Evolutionary conservation across 805 yeast species (phyloP).

Genomic region (Candida nanaspora): DNA sequence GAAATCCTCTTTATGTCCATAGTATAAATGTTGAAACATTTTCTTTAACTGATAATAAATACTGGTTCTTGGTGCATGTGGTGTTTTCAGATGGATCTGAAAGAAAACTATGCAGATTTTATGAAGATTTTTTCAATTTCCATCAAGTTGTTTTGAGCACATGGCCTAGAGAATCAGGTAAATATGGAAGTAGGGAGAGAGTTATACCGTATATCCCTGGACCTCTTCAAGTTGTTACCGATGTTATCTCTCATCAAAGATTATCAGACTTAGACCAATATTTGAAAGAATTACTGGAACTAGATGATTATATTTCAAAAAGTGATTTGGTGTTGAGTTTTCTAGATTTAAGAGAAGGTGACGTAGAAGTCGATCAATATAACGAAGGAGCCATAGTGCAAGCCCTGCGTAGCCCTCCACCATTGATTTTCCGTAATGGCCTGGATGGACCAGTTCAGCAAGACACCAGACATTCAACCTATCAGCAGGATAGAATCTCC

Average conservation of each 20-base stretch:
- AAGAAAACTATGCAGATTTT: slow-evolving; percentile 75
- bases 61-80: slow-evolving; percentile 77
- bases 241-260: slow-evolving; percentile 48
- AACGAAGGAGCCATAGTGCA: slow-evolving; percentile 16
- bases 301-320: slow-evolving; percentile 73
- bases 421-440: slow-evolving; percentile 11
- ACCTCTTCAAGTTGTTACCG: slow-evolving; percentile 87
- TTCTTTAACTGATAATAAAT: slow-evolving; percentile 76
- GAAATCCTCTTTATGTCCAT: slow-evolving; percentile 26
- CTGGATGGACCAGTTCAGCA: slow-evolving; percentile 15
- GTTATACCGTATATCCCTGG: slow-evolving; percentile 94
- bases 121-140: slow-evolving; percentile 93
- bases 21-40: slow-evolving; percentile 74
- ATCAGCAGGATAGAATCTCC: slow-evolving; percentile 45
- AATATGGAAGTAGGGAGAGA: slow-evolving; percentile 63
- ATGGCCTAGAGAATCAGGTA: slow-evolving; percentile 91
- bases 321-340: slow-evolving; percentile 61
- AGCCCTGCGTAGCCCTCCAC: slow-evolving; percentile 25
- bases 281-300: slow-evolving; percentile 46
- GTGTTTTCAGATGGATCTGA: slow-evolving; percentile 58
- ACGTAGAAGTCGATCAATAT: slow-evolving; percentile 34
- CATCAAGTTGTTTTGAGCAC: slow-evolving; percentile 76
- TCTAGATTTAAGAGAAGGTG: slow-evolving; percentile 63
- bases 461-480: slow-evolving; percentile 25
- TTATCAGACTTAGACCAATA: slow-evolving; percentile 48